Percentiles rank a stretch among this genome's conserved stretches.
Evolutionary conservation across 2,329 filamentous ascomycete species (phyloP).

Genomic region (Sordariomycetes sp.): DNA sequence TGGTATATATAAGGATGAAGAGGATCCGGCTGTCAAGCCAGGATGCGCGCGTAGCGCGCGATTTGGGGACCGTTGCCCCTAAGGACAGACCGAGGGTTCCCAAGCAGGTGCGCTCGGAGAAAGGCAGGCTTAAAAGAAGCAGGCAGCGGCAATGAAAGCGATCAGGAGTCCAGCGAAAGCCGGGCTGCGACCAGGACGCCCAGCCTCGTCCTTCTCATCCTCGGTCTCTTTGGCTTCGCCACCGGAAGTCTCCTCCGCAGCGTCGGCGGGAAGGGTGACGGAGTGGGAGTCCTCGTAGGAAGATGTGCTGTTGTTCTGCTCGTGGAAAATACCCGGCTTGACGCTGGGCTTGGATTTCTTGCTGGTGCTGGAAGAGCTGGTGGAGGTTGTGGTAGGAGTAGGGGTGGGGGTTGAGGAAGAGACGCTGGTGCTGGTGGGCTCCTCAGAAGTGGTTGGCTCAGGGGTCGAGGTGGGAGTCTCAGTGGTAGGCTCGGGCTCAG

Average conservation of each 20-base stretch:
- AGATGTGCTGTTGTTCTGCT: constrained; percentile 29
- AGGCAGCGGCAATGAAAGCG: constrained; percentile 43
- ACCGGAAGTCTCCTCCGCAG: constrained; percentile 14
- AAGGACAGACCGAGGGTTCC: too few species aligned
- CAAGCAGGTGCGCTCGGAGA: background rate
- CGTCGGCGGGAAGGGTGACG: constrained; percentile 8
- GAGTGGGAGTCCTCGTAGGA: background rate
- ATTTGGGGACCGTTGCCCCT: too few species aligned
- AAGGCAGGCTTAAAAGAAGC: constrained; percentile 27
- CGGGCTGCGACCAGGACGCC: constrained; percentile 36
- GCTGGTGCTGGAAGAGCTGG: constrained; percentile 6
- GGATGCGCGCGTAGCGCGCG: too few species aligned
- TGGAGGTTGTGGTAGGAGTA: constrained; percentile 10
- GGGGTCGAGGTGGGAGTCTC: too few species aligned
- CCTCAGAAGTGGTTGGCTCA: constrained; percentile 3
- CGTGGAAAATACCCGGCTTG: constrained; percentile 42
- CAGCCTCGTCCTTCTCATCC: constrained; percentile 33
- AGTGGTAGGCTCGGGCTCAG: constrained; percentile 9
- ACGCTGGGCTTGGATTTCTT: constrained; percentile 15
- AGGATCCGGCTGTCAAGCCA: too few species aligned
- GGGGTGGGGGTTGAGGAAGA: constrained; percentile 6
- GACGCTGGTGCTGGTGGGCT: constrained; percentile 5
- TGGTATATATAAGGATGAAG: too few species aligned
- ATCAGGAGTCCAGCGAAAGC: constrained; percentile 45
- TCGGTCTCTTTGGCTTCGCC: constrained; percentile 21